Percentiles rank a stretch among this genome's conserved stretches.
These are phyloP conservation scores for Phytophthora citricola DNA, from an alignment of 352 stramenopile genomes.

Conservation along the genomic window DNA sequence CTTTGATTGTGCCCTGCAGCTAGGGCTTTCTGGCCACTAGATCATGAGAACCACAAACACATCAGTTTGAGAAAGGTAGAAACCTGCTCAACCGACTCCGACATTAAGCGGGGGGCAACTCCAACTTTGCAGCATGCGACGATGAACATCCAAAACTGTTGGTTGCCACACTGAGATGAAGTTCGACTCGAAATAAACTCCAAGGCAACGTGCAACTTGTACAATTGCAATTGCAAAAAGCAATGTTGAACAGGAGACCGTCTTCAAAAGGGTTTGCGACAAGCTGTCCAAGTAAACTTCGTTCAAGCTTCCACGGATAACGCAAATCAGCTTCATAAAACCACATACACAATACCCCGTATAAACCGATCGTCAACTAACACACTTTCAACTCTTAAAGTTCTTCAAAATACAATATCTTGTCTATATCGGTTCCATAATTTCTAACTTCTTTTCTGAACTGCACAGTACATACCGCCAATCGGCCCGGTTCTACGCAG, in stretches of 20 bases:
- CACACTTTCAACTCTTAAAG: no score
- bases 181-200: no score
- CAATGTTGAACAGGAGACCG: background rate
- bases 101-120: background rate
- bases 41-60: background rate
- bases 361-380: background rate
- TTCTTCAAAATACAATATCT: no score
- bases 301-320: constrained; percentile 13
- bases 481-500: constrained; percentile 13
- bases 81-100: background rate
- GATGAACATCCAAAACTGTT: background rate
- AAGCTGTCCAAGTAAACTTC: constrained; percentile 14
- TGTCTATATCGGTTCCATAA: no score
- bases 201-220: background rate
- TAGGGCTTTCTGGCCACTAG: background rate
- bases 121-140: background rate
- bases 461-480: background rate
- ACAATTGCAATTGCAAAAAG: no score
- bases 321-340: constrained; percentile 21
- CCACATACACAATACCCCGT: background rate
- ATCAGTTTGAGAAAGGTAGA: background rate
- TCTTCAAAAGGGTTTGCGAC: constrained; percentile 2
- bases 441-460: background rate
- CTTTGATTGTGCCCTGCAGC: background rate
- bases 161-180: background rate